Evolutionary conservation across 306 rosid genomes (phyloP).

Genomic region (Acacia confusa): DNA sequence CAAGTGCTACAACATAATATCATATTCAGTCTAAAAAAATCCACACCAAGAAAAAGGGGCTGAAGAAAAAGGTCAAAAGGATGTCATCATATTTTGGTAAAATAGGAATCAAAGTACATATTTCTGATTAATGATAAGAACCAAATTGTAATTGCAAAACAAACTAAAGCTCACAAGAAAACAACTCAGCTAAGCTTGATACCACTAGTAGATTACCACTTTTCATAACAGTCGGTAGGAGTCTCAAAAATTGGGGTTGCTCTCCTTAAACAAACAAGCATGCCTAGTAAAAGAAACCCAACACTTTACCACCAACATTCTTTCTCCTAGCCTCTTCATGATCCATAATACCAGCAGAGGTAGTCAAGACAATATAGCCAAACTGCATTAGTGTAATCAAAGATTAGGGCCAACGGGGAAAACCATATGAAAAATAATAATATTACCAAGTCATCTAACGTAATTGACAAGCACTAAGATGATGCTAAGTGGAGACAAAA

Average conservation of each 20-base stretch:
- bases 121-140: background rate
- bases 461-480: background rate
- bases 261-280: background rate
- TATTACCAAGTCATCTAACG: background rate
- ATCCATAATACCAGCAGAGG: conserved; percentile 57
- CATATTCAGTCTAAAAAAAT: background rate
- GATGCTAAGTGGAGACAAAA: background rate
- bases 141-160: conserved; percentile 22
- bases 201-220: conserved; percentile 14
- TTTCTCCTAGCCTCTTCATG: conserved; percentile 59
- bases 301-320: conserved; percentile 53
- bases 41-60: background rate
- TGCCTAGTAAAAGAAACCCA: conserved; percentile 50
- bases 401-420: background rate
- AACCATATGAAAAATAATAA: background rate
- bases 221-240: conserved; percentile 8
- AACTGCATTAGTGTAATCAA: conserved; percentile 34
- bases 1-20: background rate
- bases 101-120: conserved; percentile 8
- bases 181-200: conserved; percentile 6
- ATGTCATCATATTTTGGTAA: background rate
- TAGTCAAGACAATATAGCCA: conserved; percentile 53
- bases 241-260: background rate
- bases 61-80: background rate
- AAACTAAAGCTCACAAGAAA: conserved; percentile 8